Evolutionary conservation across 179 eudicot species (phyloP).

Genomic region (Sideroxylon spinosum): DNA sequence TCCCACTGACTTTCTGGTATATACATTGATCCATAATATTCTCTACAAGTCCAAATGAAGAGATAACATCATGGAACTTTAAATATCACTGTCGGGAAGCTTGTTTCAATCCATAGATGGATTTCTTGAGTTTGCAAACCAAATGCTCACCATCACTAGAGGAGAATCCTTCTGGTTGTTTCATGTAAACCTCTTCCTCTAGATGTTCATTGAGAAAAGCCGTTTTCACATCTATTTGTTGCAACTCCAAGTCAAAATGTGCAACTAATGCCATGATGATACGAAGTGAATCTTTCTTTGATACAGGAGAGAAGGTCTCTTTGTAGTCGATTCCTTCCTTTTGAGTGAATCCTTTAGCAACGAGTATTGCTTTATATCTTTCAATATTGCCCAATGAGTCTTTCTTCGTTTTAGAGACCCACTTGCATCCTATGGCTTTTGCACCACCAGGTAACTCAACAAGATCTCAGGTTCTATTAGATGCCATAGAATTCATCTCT

Average conservation of each 20-base stretch:
- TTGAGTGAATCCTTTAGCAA: no score
- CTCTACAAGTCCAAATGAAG: no score
- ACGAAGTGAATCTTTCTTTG: slow-evolving; percentile 12
- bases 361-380: no score
- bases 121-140: slow-evolving; percentile 8
- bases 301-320: background rate
- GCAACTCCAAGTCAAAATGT: slow-evolving; percentile 8
- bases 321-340: no score
- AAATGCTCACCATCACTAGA: slow-evolving; percentile 16
- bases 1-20: no score
- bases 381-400: slow-evolving; percentile 13
- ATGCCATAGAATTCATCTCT: no score
- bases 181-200: no score
- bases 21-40: no score
- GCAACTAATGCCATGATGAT: slow-evolving; percentile 8
- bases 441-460: slow-evolving; percentile 9
- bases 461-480: background rate
- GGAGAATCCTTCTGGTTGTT: no score
- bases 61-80: no score
- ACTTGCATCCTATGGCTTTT: slow-evolving; percentile 7
- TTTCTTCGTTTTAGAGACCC: slow-evolving; percentile 17
- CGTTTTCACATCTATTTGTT: slow-evolving; percentile 18
- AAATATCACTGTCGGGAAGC: no score
- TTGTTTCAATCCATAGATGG: background rate
- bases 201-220: slow-evolving; percentile 7